Evolutionary conservation across 495 filamentous ascomycete genomes (phyloP).

Genomic region (Penicillium paradoxum): DNA sequence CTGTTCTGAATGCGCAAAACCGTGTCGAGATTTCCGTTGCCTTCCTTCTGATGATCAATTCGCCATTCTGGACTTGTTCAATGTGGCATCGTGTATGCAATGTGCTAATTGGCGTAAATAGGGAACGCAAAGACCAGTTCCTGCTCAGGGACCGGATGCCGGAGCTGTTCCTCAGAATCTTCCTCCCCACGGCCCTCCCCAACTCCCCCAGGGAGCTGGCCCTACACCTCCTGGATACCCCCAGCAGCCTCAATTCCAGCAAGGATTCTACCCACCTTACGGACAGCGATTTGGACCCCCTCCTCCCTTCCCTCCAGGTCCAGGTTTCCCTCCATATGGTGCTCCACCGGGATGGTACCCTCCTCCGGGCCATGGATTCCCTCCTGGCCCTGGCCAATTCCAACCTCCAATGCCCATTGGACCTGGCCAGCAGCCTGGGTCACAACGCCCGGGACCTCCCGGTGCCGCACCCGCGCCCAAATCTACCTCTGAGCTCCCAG

Average conservation of each 20-base stretch:
- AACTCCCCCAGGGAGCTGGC: constrained; percentile 39
- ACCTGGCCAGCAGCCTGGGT: constrained; percentile 45
- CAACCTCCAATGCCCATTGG: constrained; percentile 49
- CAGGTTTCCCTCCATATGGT: constrained; percentile 46
- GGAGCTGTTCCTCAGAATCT: constrained; percentile 37
- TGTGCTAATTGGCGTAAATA: constrained; percentile 28
- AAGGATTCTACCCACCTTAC: constrained; percentile 47
- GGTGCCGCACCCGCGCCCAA: constrained; percentile 28
- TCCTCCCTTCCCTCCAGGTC: constrained; percentile 55
- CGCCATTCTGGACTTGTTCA: not conserved
- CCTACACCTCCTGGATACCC: constrained; percentile 46
- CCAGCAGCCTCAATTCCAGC: constrained; percentile 47
- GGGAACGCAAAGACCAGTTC: constrained; percentile 36
- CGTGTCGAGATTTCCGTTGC: constrained; percentile 98
- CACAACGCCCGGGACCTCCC: constrained; percentile 36
- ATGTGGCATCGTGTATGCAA: constrained; percentile 1
- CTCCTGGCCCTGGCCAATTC: constrained; percentile 56
- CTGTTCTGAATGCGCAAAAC: constrained; percentile 80
- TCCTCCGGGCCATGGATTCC: constrained; percentile 75
- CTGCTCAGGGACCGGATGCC: constrained; percentile 16
- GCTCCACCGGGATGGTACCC: constrained; percentile 74
- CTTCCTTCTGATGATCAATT: constrained; percentile 84
- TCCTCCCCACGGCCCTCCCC: constrained; percentile 35
- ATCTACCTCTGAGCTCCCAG: constrained; percentile 41
- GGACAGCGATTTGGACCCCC: constrained; percentile 54